Conservation (phyloP, 495 filamentous ascomycete genomes). For the Penicillium cataractarum region DNA sequence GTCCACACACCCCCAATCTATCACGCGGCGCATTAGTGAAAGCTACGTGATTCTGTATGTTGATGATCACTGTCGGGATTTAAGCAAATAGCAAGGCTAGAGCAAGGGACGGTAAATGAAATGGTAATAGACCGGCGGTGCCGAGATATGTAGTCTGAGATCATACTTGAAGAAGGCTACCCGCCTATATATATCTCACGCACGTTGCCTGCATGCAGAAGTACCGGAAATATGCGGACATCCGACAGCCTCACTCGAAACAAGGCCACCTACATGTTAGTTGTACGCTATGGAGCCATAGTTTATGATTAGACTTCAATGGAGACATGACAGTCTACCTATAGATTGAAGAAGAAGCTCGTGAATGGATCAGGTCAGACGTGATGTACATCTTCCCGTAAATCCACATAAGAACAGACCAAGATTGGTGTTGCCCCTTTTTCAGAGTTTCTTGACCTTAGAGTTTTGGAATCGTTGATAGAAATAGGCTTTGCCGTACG, state of each 20-base stretch:
- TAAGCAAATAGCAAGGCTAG: neutral
- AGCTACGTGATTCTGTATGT: neutral
- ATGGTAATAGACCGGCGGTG: neutral
- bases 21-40: neutral
- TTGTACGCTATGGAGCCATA: neutral
- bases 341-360: too few species aligned
- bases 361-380: neutral
- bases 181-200: constrained; percentile 7
- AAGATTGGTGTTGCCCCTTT: neutral
- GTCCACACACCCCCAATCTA: neutral
- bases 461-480: neutral
- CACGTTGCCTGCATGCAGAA: constrained; percentile 1
- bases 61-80: neutral
- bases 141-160: neutral
- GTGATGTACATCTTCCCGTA: neutral
- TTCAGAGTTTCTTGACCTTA: neutral
- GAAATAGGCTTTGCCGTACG: neutral
- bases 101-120: neutral
- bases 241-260: neutral
- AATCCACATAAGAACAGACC: neutral
- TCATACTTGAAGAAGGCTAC: neutral
- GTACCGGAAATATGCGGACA: neutral
- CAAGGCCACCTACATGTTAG: neutral
- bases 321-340: too few species aligned
- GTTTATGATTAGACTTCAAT: neutral